These are phyloP conservation scores for Arabis hirsuta DNA, from an alignment of 345 rosid species.

Conservation along the genomic window DNA sequence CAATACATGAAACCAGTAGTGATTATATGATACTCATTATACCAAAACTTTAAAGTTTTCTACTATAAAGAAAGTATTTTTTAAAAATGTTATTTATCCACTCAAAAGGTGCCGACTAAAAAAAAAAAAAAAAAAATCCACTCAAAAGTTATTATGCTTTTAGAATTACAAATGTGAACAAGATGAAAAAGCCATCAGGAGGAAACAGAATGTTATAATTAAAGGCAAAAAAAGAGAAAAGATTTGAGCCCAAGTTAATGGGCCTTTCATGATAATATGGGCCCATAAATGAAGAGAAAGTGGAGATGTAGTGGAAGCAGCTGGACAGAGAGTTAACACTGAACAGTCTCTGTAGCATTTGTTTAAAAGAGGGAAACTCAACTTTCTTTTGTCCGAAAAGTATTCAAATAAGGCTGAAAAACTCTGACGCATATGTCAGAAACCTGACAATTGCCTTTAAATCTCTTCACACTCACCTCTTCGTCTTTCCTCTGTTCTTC, in stretches of 20 bases:
- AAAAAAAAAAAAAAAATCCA: too few relatives aligned
- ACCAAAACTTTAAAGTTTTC: neutral
- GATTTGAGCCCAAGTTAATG: conserved; percentile 26
- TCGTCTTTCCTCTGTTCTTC: conserved; percentile 33
- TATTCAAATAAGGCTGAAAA: conserved; percentile 44
- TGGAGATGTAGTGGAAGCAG: conserved; percentile 42
- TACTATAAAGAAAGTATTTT: neutral
- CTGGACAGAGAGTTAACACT: conserved; percentile 32
- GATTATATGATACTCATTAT: conserved; percentile 10
- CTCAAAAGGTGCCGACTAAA: neutral
- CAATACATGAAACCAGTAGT: conserved; percentile 13
- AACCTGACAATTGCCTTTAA: conserved; percentile 44
- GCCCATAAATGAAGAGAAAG: conserved; percentile 31
- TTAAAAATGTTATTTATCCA: neutral
- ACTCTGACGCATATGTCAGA: conserved; percentile 44
- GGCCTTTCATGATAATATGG: conserved; percentile 39
- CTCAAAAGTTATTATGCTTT: neutral
- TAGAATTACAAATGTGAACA: conserved; percentile 1
- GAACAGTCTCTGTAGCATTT: conserved; percentile 27
- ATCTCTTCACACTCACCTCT: conserved; percentile 36
- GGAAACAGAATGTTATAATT: neutral
- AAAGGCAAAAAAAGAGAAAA: neutral
- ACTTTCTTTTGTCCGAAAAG: conserved; percentile 40
- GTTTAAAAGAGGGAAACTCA: conserved; percentile 44
- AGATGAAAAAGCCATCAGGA: neutral